Evolutionary conservation across 139 green algal species (phyloP).

Genomic region (Haematococcus lacustris): DNA sequence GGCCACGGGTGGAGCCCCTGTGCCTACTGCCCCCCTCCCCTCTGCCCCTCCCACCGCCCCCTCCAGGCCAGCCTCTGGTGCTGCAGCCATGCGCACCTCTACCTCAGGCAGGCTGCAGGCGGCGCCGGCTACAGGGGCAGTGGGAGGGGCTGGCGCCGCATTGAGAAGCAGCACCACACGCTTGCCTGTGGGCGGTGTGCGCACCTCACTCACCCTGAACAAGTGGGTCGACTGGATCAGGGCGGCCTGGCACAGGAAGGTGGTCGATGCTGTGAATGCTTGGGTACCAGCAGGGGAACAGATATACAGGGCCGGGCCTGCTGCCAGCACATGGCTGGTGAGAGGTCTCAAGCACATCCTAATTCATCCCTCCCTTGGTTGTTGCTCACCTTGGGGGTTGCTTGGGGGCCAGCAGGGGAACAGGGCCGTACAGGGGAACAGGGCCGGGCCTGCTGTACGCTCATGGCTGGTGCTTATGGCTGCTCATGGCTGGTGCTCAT

Average conservation of each 20-base stretch:
- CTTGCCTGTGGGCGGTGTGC: not conserved
- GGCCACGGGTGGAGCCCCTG: slow-evolving; percentile 5
- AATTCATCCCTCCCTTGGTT: no score
- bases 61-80: not conserved
- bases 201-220: slow-evolving; percentile 2
- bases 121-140: not conserved
- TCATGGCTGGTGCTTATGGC: no score
- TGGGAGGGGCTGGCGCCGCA: not conserved
- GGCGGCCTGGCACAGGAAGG: not conserved
- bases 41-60: not conserved
- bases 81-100: not conserved
- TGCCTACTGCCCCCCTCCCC: slow-evolving; percentile 1
- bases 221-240: not conserved
- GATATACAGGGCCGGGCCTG: no score
- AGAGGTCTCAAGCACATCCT: no score
- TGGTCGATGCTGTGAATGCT: no score
- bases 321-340: no score
- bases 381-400: no score
- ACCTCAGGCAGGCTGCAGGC: not conserved
- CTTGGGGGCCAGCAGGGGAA: no score
- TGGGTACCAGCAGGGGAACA: no score
- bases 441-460: no score
- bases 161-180: not conserved
- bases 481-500: no score
- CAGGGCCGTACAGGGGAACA: no score